Evolutionary conservation across 169 alveolate species (phyloP), one percentile per base, ranked within the genome.

Genomic region (Plasmodium vivax): DNA sequence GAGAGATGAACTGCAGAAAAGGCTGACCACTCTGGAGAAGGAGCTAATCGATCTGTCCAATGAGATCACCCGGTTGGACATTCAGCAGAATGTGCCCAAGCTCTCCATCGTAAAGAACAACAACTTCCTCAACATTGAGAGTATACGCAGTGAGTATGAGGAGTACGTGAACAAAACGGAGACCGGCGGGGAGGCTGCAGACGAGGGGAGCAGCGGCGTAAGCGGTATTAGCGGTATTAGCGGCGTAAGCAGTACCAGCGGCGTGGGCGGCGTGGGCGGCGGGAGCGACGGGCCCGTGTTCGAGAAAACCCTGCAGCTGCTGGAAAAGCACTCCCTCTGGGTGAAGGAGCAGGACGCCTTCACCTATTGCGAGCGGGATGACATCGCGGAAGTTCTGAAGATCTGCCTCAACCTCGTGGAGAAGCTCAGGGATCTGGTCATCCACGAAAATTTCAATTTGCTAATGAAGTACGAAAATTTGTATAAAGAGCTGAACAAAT

Each of bases 391-490:
- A 27, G 54, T 74, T 45, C 6, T 84, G 19, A 56, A 10, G 14
- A 30, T 30, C 12, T 27, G 58, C 34, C 10, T 72, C 8, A 30
- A 72, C 47, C 10, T 84, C 0, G 72, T 43, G 34, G 93, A 84
- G 43, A 84, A 72, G 45, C 34, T 84, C 9, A 71, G 27, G 36
- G 51, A 84, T 23, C 5, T 14, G 10, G 32, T 72, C 27, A 6
- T 71, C 16, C 23, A 41, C 0, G 93, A 71, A 14, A 84, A 41
- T 36, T 41, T 71, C 36, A 38, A 41, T 47, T 72, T 84, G 72
- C n/a, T 84, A 43, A 84, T 71, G 79, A 71, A 32, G 27, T 84
- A 71, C 45, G 93, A 84, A 34, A 84, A 84, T 16, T 54, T 84
- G 56, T 84, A 71, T 56, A 45, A 71, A 14, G 84, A 72, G 54